Base-by-base conservation (phyloP, 2,329 filamentous ascomycete genomes). In the Arthrobotrys pseudoclavata region DNA sequence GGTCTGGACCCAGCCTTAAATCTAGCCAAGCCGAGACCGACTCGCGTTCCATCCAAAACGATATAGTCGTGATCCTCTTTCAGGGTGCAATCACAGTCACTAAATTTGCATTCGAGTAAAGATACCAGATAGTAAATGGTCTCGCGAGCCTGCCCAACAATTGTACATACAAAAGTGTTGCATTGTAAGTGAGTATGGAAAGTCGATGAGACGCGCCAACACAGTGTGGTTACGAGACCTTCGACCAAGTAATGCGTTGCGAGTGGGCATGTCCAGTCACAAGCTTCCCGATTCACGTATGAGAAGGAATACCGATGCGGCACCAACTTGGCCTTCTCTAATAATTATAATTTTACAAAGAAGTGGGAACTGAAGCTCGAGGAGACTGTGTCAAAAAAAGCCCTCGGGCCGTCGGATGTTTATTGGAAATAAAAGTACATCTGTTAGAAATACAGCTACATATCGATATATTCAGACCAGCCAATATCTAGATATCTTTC, bases 401-500 rank as follows among this genome's bases (percentile, higher is more conserved):
- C 12, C 13, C 13, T 34, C 12, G 4, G 31, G 15, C 37, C 37
- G 37, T 40, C 37, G 37, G 12, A 40, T 3, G 2, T n/a, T 40
- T 20, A n/a, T 45, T n/a, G 34, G 4, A 40, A 60, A 42, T 40
- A 24, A 60, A 60, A 60, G 31, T 60, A 60, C 55, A 42, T 60
- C 34, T 24, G 15, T 20, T 60, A 60, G 31, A 42, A 24, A 40
- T 42, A 42, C 29, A 57, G 52, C 55, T 31, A 50, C 20, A 4
- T 13, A n/a, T 37, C 29, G 6, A 50, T 9, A 4, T 13, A 2
- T 42, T 20, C 12, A 57, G 12, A n/a, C n/a, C 52, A 15, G 31
- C 22, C 15, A 22, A 37, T 57, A 57, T 34, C 26, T 29, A n/a
- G n/a, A n/a, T 29, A 29, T 55, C 52, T 57, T 22, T 57, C 20